Evolutionary conservation across 768 basidiomycete species (phyloP).

Genomic region (Boletus rex-veris): DNA sequence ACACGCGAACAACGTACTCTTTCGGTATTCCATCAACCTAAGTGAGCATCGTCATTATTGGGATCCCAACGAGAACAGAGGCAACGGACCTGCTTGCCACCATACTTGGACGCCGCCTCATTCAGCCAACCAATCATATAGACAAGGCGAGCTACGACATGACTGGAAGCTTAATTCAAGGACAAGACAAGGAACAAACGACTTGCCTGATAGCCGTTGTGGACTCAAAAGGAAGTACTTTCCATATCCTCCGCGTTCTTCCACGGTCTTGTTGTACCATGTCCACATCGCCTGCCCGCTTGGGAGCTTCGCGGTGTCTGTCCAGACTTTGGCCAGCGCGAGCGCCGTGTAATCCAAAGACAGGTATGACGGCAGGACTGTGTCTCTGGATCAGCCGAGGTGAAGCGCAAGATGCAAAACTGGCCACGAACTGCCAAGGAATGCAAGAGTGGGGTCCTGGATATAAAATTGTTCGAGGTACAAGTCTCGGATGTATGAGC

Average conservation of each 20-base stretch:
- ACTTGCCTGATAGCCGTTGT: background rate
- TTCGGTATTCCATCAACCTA: slow-evolving; percentile 2
- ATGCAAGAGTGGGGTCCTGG: slow-evolving; percentile 14
- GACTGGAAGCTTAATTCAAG: background rate
- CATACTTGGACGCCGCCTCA: slow-evolving; percentile 7
- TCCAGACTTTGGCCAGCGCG: slow-evolving; percentile 16
- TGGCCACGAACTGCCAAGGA: slow-evolving; percentile 1
- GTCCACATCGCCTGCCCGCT: background rate
- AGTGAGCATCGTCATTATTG: background rate
- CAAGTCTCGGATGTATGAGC: slow-evolving; percentile 10
- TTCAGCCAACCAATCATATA: slow-evolving; percentile 13
- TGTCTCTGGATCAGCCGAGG: background rate
- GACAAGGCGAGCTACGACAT: background rate
- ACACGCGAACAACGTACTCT: background rate
- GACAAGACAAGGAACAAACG: background rate
- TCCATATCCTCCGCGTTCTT: slow-evolving; percentile 15
- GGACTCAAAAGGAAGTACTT: background rate
- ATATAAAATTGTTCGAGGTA: slow-evolving; percentile 15
- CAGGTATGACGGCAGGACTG: background rate
- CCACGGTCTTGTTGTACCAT: background rate
- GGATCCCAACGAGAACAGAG: background rate
- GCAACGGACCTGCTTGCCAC: slow-evolving; percentile 17
- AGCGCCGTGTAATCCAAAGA: background rate
- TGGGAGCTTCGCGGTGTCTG: slow-evolving; percentile 12
- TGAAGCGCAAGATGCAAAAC: background rate